phyloP scores from a whole-genome alignment of 2,329 filamentous ascomycete genomes.

The Tolypocladium sp. region DNA sequence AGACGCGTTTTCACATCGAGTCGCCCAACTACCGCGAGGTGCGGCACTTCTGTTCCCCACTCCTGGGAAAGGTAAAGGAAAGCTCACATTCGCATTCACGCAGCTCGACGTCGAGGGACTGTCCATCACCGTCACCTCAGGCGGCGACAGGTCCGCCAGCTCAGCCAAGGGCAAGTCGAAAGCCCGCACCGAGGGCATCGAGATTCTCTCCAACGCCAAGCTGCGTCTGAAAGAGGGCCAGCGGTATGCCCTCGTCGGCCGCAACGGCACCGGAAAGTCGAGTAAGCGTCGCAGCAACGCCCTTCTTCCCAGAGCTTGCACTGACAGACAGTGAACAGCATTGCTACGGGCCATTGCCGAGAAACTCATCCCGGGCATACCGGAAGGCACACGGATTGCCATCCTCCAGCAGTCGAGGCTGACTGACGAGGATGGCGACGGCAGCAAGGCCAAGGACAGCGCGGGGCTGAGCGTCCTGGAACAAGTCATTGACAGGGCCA shows the following conservation, averaged over 20 bases:
- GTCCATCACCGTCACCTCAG: conserved; percentile 53
- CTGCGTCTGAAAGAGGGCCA: conserved; percentile 63
- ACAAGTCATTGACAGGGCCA: conserved; percentile 55
- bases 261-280: conserved; percentile 78
- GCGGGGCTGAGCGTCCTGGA: conserved; percentile 46
- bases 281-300: conserved; percentile 35
- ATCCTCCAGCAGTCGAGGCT: conserved; percentile 58
- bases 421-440: conserved; percentile 21
- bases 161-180: conserved; percentile 43
- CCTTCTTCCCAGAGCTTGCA: neutral
- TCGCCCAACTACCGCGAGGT: conserved; percentile 49
- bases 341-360: conserved; percentile 67
- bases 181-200: conserved; percentile 39
- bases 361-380: conserved; percentile 69
- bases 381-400: conserved; percentile 53
- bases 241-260: conserved; percentile 69
- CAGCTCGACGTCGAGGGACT: conserved; percentile 65
- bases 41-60: conserved; percentile 1
- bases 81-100: neutral
- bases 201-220: conserved; percentile 62
- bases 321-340: conserved; percentile 32
- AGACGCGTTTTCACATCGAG: conserved; percentile 55
- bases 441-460: conserved; percentile 1
- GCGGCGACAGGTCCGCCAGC: conserved; percentile 17
- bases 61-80: neutral